Evolutionary conservation across 805 yeast species (phyloP).

Genomic region (Debaryomyces maramus): DNA sequence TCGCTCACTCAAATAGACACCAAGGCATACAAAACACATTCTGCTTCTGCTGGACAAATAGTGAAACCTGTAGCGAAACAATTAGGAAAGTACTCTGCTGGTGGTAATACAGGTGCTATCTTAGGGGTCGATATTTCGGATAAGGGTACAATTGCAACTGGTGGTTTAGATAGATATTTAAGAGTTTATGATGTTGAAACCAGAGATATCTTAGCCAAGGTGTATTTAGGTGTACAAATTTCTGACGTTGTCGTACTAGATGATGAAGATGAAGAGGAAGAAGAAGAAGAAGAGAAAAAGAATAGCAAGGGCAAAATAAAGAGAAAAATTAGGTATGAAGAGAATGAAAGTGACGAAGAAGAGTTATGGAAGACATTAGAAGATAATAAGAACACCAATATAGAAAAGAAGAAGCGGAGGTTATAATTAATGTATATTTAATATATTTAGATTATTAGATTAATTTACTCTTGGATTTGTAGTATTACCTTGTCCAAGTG

Average conservation of each 20-base stretch:
- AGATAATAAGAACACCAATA: constrained; percentile 28
- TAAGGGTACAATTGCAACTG: constrained; percentile 59
- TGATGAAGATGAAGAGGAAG: constrained; percentile 41
- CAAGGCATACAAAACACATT: constrained; percentile 34
- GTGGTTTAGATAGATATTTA: constrained; percentile 85
- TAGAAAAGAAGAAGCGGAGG: constrained; percentile 22
- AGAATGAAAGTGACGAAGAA: constrained; percentile 34
- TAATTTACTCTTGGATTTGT: constrained; percentile 3
- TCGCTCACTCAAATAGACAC: constrained; percentile 35
- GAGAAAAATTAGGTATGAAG: constrained; percentile 23
- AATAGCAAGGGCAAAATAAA: constrained; percentile 20
- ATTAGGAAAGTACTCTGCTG: constrained; percentile 59
- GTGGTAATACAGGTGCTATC: constrained; percentile 63
- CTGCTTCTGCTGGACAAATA: constrained; percentile 49
- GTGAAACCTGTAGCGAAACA: constrained; percentile 49
- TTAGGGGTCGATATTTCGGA: constrained; percentile 59
- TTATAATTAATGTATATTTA: constrained; percentile 1
- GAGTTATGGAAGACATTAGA: constrained; percentile 43
- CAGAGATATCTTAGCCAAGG: constrained; percentile 65
- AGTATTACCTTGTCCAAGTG: not conserved
- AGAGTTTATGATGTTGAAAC: constrained; percentile 68
- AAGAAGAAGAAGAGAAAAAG: constrained; percentile 14
- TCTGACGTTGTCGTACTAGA: constrained; percentile 52
- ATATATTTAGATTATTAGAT: constrained; percentile 2
- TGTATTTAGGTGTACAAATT: constrained; percentile 74